These are phyloP conservation scores for Beauveria caledonica DNA, from an alignment of 2,329 filamentous ascomycete species.

Conservation along the genomic window DNA sequence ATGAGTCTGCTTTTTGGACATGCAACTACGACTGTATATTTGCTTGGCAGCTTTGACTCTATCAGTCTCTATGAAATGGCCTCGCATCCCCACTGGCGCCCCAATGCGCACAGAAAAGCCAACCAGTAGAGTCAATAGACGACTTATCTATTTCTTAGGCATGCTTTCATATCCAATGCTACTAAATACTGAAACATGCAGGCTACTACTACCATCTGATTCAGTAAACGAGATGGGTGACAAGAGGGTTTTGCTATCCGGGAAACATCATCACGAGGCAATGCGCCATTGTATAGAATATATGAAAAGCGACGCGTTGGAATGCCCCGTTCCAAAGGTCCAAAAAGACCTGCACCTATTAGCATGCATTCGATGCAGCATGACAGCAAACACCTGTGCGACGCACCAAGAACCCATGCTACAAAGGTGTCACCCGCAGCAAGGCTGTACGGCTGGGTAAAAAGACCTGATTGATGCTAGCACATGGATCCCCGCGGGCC, in stretches of 20 bases:
- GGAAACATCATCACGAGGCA: too few species aligned
- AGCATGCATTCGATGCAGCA: neutral
- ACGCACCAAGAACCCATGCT: neutral
- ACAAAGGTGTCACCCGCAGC: neutral
- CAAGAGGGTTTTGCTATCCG: too few species aligned
- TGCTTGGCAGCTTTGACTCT: neutral
- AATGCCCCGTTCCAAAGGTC: neutral
- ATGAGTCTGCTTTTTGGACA: neutral
- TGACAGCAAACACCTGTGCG: neutral
- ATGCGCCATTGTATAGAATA: too few species aligned
- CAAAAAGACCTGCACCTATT: neutral
- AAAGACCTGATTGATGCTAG: neutral
- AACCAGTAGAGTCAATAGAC: neutral
- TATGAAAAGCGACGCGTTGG: too few species aligned
- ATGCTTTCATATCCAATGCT: too few species aligned
- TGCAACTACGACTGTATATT: neutral
- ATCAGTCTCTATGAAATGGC: neutral
- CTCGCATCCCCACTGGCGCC: neutral
- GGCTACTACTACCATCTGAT: neutral
- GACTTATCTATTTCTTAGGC: neutral
- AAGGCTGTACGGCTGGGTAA: conserved; percentile 1
- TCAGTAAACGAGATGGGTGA: too few species aligned
- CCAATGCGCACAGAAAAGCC: neutral
- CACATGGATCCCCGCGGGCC: too few species aligned
- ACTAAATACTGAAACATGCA: neutral